Evolutionary conservation across 495 filamentous ascomycete genomes (phyloP), one percentile per base, ranked within the genome.

Genomic region (Aspergillus mulundensis): DNA sequence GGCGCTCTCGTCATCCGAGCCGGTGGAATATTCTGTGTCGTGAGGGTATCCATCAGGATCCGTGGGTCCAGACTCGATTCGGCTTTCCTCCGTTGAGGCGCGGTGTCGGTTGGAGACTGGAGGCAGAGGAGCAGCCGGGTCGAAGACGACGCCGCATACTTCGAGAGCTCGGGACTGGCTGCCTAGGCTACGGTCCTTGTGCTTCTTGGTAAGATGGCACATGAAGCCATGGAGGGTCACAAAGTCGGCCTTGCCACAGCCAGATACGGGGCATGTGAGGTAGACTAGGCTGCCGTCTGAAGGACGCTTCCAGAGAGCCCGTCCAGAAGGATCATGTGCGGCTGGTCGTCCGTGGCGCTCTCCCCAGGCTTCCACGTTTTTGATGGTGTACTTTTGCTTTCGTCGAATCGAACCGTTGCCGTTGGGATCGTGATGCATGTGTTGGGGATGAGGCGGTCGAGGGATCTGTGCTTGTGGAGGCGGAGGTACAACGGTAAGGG

Each of bases 371-470:
- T 78, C 75, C 46, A 75, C 73, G 45, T 78, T 78, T 61, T 78
- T 78, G 61, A 78, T 78, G 18, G 75, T 78, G 50, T 78, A 78
- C 57, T 78, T 78, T 61, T 78, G 75, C 54, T 78, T 78, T 41
- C 73, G 71, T 21, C 75, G 67, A 54, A 77, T 70, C 0, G 70
- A 68, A 20, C 66, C 69, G 0, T 61, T 52, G 40, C 62, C 66
- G 38, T 62, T 52, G 18, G 61, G 56, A 28, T 76, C 70, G 28
- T 69, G 69, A 12, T 65, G 54, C 23, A 68, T 64, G 44, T 71
- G 70, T 34, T 64, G 68, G 45, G 57, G 58, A 21, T 51, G 63
- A 50, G 66, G 62, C 46, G 55, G 65, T 18, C 57, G 58, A 5
- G 63, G 64, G 16, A 59, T 51, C 49, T 71, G 36, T 41, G 49